These are phyloP conservation scores for Saururus chinensis DNA, from an alignment of 164 flowering plant genomes.

Conservation along the genomic window DNA sequence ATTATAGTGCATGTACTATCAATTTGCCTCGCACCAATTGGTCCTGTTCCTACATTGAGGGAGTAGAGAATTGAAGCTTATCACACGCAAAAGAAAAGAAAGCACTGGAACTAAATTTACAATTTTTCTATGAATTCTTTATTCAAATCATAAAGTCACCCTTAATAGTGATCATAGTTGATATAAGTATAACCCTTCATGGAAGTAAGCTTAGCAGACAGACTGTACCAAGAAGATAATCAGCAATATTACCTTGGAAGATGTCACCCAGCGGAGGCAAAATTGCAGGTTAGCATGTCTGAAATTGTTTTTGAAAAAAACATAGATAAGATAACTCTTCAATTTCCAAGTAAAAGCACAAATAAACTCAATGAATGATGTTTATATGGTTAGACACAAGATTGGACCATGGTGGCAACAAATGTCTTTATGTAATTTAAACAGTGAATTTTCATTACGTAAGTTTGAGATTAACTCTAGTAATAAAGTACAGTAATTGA, in stretches of 20 bases:
- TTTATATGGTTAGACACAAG: too few relatives aligned
- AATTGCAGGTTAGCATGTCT: conserved; percentile 86
- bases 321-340: neutral
- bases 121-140: neutral
- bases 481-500: too few relatives aligned
- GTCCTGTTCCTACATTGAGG: conserved; percentile 47
- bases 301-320: too few relatives aligned
- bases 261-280: conserved; percentile 81
- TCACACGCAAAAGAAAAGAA: neutral
- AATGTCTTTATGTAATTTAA: too few relatives aligned
- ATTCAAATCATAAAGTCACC: neutral
- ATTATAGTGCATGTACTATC: conserved; percentile 35
- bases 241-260: conserved; percentile 53
- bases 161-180: neutral
- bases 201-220: neutral
- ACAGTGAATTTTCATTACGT: too few relatives aligned
- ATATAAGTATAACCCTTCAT: neutral
- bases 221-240: conserved; percentile 4
- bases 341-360: too few relatives aligned
- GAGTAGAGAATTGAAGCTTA: too few relatives aligned
- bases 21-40: conserved; percentile 30
- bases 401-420: too few relatives aligned
- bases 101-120: neutral
- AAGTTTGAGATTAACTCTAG: too few relatives aligned
- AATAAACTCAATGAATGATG: too few relatives aligned